These are phyloP conservation scores for Mycena vitilis DNA, from an alignment of 768 basidiomycete genomes.

Conservation along the genomic window DNA sequence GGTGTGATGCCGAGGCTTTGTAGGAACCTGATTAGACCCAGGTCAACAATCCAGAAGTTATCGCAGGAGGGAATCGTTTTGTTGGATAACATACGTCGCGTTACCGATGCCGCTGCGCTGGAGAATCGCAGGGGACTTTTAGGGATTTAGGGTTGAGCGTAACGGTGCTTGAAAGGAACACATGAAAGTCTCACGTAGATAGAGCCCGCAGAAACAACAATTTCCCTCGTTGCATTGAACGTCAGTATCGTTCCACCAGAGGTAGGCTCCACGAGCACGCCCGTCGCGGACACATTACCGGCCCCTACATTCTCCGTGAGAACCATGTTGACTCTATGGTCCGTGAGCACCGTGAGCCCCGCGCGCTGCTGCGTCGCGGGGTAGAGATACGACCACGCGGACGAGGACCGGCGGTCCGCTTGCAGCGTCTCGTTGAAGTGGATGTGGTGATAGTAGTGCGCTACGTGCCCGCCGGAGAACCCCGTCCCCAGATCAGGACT, in stretches of 20 bases:
- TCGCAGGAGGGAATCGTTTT: background rate
- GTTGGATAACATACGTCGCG: constrained; percentile 17
- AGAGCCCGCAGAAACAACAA: constrained; percentile 30
- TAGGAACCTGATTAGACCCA: constrained; percentile 23
- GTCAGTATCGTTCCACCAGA: constrained; percentile 12
- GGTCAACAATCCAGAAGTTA: too few species aligned
- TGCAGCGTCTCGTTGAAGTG: constrained; percentile 37
- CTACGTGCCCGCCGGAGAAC: constrained; percentile 35
- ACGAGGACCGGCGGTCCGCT: constrained; percentile 32
- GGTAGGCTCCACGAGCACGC: constrained; percentile 21
- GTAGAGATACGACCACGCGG: constrained; percentile 36
- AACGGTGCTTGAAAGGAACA: background rate
- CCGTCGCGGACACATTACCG: constrained; percentile 28
- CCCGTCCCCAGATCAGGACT: constrained; percentile 34
- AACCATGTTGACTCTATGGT: constrained; percentile 26
- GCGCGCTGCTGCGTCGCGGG: constrained; percentile 21
- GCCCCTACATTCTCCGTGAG: background rate
- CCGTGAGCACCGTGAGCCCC: constrained; percentile 29
- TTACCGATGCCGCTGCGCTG: constrained; percentile 36
- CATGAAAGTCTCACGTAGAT: constrained; percentile 26
- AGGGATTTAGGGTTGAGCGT: background rate
- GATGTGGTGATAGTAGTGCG: constrained; percentile 35
- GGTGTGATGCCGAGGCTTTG: constrained; percentile 29
- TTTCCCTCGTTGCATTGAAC: constrained; percentile 24
- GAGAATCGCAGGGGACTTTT: constrained; percentile 31